Conservation (phyloP, 768 basidiomycete species). For the Vishniacozyma victoriae region DNA sequence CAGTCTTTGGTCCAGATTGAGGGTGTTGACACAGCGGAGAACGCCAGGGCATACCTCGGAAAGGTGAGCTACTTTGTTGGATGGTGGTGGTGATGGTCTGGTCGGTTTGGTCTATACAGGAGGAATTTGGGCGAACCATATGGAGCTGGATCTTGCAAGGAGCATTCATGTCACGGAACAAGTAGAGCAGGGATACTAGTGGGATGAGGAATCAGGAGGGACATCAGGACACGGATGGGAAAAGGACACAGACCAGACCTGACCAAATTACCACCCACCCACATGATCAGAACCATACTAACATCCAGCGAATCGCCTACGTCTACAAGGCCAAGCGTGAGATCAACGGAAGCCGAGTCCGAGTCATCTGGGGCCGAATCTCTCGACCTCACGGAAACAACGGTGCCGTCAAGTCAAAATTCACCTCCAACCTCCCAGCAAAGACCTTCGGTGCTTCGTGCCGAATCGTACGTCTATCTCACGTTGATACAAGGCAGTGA, state of each 20-base stretch:
- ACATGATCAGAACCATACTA: too few species aligned
- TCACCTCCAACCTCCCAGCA: slow-evolving; percentile 89
- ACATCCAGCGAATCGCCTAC: slow-evolving; percentile 78
- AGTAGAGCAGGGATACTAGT: not conserved
- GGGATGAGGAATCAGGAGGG: too few species aligned
- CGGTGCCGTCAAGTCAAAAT: slow-evolving; percentile 96
- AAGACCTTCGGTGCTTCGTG: slow-evolving; percentile 87
- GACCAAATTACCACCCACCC: too few species aligned
- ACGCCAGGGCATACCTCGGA: slow-evolving; percentile 95
- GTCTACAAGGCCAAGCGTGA: slow-evolving; percentile 96
- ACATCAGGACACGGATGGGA: too few species aligned
- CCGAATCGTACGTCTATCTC: slow-evolving; percentile 39
- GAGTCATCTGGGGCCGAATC: slow-evolving; percentile 97
- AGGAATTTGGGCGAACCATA: not conserved
- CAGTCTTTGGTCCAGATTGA: slow-evolving; percentile 96
- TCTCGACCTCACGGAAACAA: slow-evolving; percentile 90
- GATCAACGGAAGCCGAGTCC: slow-evolving; percentile 87
- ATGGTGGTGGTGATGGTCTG: not conserved
- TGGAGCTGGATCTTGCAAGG: not conserved
- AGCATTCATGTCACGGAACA: not conserved
- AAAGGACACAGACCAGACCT: too few species aligned
- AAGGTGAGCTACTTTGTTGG: slow-evolving; percentile 62
- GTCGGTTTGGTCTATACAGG: not conserved
- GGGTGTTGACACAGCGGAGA: slow-evolving; percentile 86
- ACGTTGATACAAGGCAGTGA: not conserved